Evolutionary conservation across 2,329 filamentous ascomycete genomes (phyloP).

Genomic region (Alternaria rosae): DNA sequence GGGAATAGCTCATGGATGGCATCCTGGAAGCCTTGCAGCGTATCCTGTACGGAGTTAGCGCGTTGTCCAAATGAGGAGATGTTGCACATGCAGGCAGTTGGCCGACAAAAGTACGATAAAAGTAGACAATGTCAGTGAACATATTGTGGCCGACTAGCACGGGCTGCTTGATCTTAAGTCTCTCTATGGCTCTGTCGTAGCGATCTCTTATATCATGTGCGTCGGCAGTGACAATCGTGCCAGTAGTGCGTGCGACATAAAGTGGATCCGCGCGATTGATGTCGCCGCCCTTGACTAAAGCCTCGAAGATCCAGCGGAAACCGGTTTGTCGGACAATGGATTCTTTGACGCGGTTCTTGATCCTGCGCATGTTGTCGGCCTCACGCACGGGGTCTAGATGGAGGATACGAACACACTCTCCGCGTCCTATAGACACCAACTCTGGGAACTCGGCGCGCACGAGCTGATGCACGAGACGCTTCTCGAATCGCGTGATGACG

Average conservation of each 20-base stretch:
- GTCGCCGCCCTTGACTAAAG: constrained; percentile 50
- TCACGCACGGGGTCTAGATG: constrained; percentile 54
- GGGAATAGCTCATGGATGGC: constrained; percentile 64
- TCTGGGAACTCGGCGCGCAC: constrained; percentile 67
- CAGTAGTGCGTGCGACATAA: constrained; percentile 48
- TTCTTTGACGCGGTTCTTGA: constrained; percentile 50
- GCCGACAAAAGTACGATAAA: constrained; percentile 69
- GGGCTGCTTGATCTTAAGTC: constrained; percentile 56
- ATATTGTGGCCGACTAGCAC: constrained; percentile 71
- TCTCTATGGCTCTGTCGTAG: constrained; percentile 51
- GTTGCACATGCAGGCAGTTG: constrained; percentile 54
- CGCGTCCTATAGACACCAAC: constrained; percentile 52
- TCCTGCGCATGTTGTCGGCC: constrained; percentile 47
- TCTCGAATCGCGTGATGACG: constrained; percentile 61
- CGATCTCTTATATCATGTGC: constrained; percentile 45
- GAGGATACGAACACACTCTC: constrained; percentile 54
- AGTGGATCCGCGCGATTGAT: constrained; percentile 47
- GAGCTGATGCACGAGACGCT: constrained; percentile 70
- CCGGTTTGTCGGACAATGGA: constrained; percentile 56
- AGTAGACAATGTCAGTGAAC: constrained; percentile 69
- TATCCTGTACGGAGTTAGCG: constrained; percentile 32
- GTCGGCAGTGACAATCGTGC: constrained; percentile 46
- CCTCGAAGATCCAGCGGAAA: constrained; percentile 60
- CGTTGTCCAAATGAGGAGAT: neutral
- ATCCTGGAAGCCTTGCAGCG: constrained; percentile 61